Evolutionary conservation across 345 rosid species (phyloP), one percentile per base, ranked within the genome.

Genomic region (Mercurialis annua): DNA sequence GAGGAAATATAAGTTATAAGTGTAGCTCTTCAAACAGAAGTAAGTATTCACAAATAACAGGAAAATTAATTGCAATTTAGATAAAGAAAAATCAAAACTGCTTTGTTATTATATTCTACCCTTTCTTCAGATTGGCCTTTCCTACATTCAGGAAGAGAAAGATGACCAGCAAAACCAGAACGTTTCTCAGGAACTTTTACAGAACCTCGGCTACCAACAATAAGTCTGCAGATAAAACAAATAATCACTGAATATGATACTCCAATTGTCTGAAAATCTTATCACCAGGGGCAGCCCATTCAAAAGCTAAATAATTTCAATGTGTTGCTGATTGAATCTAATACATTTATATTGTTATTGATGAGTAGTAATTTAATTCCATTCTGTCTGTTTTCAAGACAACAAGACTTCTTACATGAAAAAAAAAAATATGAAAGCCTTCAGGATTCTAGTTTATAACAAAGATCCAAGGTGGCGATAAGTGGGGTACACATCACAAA

Each of bases 101-200:
- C 40, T 7, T 2, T 2, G 46, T 18, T 42, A 69, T n/a, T 48
- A 17, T 16, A 17, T n/a, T 49, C 38, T 54, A 82, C 83, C 80
- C 21, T 65, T 46, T 82, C 73, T 59, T 61, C 50, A 31, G 16
- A 48, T 36, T 64, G 74, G 69, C 44, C 69, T 31, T 0, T 46
- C 67, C 38, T 71, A 47, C 40, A 2, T 68, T 68, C 65, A 38
- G 69, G 54, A 23, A 72, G 15, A 30, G 29, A 33, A 31, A 71
- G 72, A 76, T 82, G 82, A 27, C 83, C 86, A 6, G 9, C 8
- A 42, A 77, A 80, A 34, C 10, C 64, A 17, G 56, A 42, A 34
- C 31, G 34, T 50, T 68, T 71, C 14, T 11, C 49, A 10, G 64
- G 73, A 65, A 59, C 62, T 6, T n/a, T 3, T 17, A 71, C 34